These are phyloP conservation scores for Panellus pusillus DNA, from an alignment of 768 basidiomycete genomes.

Conservation along the genomic window DNA sequence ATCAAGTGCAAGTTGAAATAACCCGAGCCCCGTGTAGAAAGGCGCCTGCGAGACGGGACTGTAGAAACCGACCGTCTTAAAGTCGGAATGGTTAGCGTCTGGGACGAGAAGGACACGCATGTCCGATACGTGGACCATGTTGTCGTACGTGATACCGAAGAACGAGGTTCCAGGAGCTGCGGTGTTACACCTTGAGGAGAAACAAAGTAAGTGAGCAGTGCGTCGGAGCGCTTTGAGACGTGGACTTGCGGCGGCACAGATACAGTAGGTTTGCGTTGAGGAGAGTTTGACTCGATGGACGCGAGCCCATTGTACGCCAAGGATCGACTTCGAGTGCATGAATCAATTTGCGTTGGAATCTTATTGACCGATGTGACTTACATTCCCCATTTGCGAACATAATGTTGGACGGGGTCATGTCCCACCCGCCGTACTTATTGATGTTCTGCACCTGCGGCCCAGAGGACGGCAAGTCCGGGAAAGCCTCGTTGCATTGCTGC, in stretches of 20 bases:
- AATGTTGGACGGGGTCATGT: constrained; percentile 49
- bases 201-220: background rate
- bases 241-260: constrained; percentile 38
- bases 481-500: constrained; percentile 41
- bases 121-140: constrained; percentile 53
- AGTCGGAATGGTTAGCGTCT: constrained; percentile 48
- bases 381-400: constrained; percentile 53
- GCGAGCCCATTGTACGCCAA: constrained; percentile 53
- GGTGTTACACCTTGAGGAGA: constrained; percentile 35
- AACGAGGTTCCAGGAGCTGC: constrained; percentile 35
- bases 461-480: constrained; percentile 37
- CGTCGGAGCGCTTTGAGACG: background rate
- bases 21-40: constrained; percentile 46
- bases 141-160: constrained; percentile 46
- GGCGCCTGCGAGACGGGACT: constrained; percentile 46
- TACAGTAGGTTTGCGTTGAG: constrained; percentile 38
- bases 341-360: background rate
- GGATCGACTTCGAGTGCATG: constrained; percentile 40
- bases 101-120: constrained; percentile 47
- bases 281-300: constrained; percentile 47
- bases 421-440: constrained; percentile 54
- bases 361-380: constrained; percentile 20
- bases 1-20: constrained; percentile 47
- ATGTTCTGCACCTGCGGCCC: constrained; percentile 42
- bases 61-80: constrained; percentile 51